Percentiles rank a stretch among this genome's conserved stretches.
Conservation (phyloP, 164 flowering plant species). For the Annona squamosa region DNA sequence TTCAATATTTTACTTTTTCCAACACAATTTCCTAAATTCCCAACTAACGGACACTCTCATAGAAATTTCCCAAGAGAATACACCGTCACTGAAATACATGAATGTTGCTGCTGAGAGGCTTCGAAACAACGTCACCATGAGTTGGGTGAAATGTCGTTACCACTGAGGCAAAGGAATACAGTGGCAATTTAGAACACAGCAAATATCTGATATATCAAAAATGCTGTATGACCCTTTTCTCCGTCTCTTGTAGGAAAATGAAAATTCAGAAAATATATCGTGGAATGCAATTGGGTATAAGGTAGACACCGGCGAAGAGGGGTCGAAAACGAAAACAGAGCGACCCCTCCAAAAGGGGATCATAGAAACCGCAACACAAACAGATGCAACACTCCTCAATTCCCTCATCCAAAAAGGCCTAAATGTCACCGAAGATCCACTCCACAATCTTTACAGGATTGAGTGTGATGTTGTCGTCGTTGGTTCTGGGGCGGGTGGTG, state of each 20-base stretch:
- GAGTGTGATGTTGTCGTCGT: constrained; percentile 58
- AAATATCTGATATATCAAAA: no score
- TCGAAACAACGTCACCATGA: no score
- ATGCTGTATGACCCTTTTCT: no score
- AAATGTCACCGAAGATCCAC: constrained; percentile 22
- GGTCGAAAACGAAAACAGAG: constrained; percentile 7
- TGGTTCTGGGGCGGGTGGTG: constrained; percentile 72
- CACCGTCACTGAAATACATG: no score
- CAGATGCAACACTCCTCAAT: constrained; percentile 27
- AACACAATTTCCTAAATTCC: no score
- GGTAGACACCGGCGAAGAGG: constrained; percentile 14
- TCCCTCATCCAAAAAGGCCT: constrained; percentile 44
- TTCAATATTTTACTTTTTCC: no score
- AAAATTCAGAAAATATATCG: constrained; percentile 38
- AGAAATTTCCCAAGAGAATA: no score
- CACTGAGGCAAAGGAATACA: no score
- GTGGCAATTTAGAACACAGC: no score
- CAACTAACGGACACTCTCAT: no score
- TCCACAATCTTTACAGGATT: constrained; percentile 25
- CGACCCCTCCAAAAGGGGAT: constrained; percentile 52
- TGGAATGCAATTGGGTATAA: constrained; percentile 52
- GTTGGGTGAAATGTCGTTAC: no score
- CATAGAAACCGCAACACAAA: constrained; percentile 34
- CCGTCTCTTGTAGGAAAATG: constrained; percentile 29
- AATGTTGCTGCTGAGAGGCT: no score